Percentiles rank a stretch among this genome's conserved stretches.
Evolutionary conservation across 352 stramenopile genomes (phyloP).

Genomic region (Phytophthora melonis): DNA sequence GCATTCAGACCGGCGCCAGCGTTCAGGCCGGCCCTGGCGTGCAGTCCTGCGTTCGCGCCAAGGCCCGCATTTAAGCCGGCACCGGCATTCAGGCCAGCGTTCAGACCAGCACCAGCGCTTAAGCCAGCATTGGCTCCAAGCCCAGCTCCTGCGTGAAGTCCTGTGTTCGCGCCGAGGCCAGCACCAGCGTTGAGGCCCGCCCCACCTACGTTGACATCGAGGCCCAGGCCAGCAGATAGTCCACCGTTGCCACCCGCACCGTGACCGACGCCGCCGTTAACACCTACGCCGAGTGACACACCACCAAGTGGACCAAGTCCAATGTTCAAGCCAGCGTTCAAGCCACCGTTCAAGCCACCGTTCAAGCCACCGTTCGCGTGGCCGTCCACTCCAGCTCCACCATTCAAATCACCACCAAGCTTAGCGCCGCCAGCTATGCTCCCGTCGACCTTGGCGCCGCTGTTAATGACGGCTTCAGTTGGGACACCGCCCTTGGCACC

Average conservation of each 20-base stretch:
- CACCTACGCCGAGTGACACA: background rate
- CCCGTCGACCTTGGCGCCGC: background rate
- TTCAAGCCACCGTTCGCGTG: no score
- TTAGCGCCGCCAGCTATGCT: no score
- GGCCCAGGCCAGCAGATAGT: background rate
- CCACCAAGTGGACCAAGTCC: background rate
- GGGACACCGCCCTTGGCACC: background rate
- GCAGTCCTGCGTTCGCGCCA: slow-evolving; percentile 6
- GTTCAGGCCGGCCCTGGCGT: slow-evolving; percentile 1
- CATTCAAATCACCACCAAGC: no score
- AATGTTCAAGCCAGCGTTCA: background rate
- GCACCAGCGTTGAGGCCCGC: background rate
- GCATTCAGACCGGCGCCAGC: background rate
- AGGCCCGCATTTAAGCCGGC: background rate
- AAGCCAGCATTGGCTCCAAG: background rate
- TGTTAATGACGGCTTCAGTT: background rate
- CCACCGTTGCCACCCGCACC: background rate
- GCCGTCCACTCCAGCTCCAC: background rate
- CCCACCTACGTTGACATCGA: slow-evolving; percentile 1
- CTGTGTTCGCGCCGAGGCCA: background rate
- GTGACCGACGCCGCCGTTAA: background rate
- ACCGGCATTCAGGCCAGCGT: background rate
- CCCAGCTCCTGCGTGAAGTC: background rate
- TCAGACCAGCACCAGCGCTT: slow-evolving; percentile 5
- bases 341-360: no score